Evolutionary conservation across 257 asterid genomes (phyloP), one percentile per base, ranked within the genome.

Genomic region (Marsdenia floribunda): DNA sequence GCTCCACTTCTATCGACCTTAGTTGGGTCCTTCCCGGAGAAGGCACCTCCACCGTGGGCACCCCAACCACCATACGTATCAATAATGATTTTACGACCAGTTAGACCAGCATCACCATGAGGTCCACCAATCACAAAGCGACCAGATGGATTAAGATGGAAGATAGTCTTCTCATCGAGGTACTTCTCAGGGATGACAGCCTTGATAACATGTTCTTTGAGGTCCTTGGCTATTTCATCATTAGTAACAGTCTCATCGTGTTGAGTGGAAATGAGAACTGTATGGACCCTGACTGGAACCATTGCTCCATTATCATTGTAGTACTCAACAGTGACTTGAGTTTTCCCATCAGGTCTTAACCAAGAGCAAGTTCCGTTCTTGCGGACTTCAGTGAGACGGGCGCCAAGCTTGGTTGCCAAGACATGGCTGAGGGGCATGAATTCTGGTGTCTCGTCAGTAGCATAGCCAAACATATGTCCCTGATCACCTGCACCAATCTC

Each of bases 31-130:
- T 85, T 83, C 0, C 89, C 87, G 0, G 89, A 85, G 83, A 85
- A 85, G 15, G 88, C 88, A 68, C 87, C 88, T 19, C 88, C 88
- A 59, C 88, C 88, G 29, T 82, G 85, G 53, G 87, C 88, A 44
- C 88, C 88, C 88, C 88, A 85, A 16, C 88, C 87, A 58, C 88
- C 88, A 12, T 85, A 83, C 0, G 89, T 83, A 81, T 86, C 89
- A 0, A 86, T 83, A 40, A 86, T 86, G 75, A 83, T 86, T 68
- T 86, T 86, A 46, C 89, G 87, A 64, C 89, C 89, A 1, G 89
- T 86, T 16, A 86, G 87, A 65, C 89, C 88, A 16, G 89, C 89
- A 24, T 86, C 89, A 15, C 88, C 89, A 40, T 86, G 89, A 55
- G 87, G 88, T 24, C 89, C 88, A 53, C 87, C 88, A 63, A 86